phyloP scores from a whole-genome alignment of 2,329 filamentous ascomycete genomes.

The Penicillium sp. region DNA sequence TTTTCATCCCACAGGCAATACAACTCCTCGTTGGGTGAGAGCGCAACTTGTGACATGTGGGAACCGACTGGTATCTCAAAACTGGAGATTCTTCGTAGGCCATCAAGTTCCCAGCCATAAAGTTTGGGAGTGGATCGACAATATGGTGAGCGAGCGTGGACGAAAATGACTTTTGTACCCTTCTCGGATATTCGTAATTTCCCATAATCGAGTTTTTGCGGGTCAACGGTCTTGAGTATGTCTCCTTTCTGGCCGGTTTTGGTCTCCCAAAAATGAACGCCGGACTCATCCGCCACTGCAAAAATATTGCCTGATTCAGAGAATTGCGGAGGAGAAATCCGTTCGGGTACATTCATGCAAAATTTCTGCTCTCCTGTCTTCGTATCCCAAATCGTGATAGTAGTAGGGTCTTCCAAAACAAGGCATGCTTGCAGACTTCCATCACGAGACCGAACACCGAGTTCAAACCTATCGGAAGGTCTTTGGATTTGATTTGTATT shows the following conservation, averaged over 20 bases:
- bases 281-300: neutral
- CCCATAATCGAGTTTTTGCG: neutral
- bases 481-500: too few relatives aligned
- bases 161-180: neutral
- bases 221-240: neutral
- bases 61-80: neutral
- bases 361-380: neutral
- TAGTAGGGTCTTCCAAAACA: neutral
- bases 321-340: neutral
- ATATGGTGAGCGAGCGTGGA: too few relatives aligned
- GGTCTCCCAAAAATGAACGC: conserved; percentile 1
- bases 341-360: too few relatives aligned
- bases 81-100: neutral
- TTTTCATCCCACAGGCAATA: neutral
- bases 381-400: neutral
- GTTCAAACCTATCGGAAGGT: too few relatives aligned
- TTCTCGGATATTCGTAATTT: neutral
- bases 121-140: too few relatives aligned
- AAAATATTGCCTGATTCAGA: neutral
- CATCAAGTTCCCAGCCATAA: neutral
- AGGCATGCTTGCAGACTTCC: too few relatives aligned
- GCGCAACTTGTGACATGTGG: neutral
- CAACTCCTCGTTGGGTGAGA: neutral
- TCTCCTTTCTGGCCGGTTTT: conserved; percentile 7
- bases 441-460: too few relatives aligned